Evolutionary conservation across 768 basidiomycete species (phyloP), one percentile per base, ranked within the genome.

Genomic region (Amyloporia xantha): DNA sequence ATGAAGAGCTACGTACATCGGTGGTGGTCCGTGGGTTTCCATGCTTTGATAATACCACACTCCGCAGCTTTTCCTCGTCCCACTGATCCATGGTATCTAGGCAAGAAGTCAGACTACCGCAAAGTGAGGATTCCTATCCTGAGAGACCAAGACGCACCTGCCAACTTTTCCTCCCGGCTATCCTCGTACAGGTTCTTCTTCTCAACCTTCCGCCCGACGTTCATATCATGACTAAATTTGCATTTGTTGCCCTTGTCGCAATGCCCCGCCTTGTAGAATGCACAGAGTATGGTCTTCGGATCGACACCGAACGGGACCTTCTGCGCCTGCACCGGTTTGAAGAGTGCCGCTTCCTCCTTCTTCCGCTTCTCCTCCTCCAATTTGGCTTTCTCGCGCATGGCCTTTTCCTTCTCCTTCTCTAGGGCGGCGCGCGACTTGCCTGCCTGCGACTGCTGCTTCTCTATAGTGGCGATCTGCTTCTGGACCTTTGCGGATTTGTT

Each of bases 71-170:
- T 60, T 84, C 92, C 52, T 98, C 89, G 67, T 96, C 92, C 96
- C 96, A 99, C 53, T 73, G 82, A 58, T 96, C 93, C 96, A 98
- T 98, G 10, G 91, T 93, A 69, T 98, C 94, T 93, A 50, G n/a
- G 26, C 26, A 7, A 11, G 11, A 17, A 27, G 28, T 33, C 4
- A 19, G n/a, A 20, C 17, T 24, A n/a, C n/a, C 26, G 10, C 9
- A 41, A 9, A 27, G 19, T 40, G 1, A 33, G 40, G 6, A 46
- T 17, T 20, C 38, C 9, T 24, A 30, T 12, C 1, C 9, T 2
- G 21, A 7, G 5, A 7, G 25, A 24, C 5, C 9, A 26, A 24
- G 28, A 69, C 78, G 23, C 53, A 89, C 91, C 90, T 44, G 70
- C 66, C 58, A 77, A 61, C 68, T 93, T 86, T 53, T 92, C 88